Evolutionary conservation across 2,329 filamentous ascomycete genomes (phyloP).

Genomic region (Aspergillus spinulosporus): DNA sequence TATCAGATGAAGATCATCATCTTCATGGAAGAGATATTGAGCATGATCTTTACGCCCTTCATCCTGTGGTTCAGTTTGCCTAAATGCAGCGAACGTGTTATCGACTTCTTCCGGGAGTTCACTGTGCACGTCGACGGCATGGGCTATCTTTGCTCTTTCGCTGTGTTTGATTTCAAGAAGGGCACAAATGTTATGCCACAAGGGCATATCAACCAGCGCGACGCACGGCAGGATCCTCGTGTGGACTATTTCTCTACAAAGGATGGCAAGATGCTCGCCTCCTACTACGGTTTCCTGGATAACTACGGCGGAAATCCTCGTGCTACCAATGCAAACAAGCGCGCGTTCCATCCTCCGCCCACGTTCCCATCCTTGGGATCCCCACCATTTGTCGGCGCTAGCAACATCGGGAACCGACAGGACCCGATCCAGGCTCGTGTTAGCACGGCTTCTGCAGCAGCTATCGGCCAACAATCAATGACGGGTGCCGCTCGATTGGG

Average conservation of each 20-base stretch:
- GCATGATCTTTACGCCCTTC: slow-evolving; percentile 88
- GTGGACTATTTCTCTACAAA: slow-evolving; percentile 94
- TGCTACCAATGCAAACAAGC: slow-evolving; percentile 54
- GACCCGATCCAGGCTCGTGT: slow-evolving; percentile 26
- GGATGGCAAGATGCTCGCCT: slow-evolving; percentile 97
- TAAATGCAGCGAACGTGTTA: slow-evolving; percentile 84
- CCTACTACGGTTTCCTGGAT: slow-evolving; percentile 91
- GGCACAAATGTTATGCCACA: slow-evolving; percentile 60
- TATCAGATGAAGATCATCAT: slow-evolving; percentile 93
- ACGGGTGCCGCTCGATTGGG: slow-evolving; percentile 30
- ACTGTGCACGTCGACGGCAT: slow-evolving; percentile 95
- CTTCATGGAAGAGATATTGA: slow-evolving; percentile 87
- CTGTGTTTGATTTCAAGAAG: slow-evolving; percentile 95
- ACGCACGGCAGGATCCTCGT: slow-evolving; percentile 62
- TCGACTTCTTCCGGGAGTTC: slow-evolving; percentile 98
- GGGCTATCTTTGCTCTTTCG: slow-evolving; percentile 95
- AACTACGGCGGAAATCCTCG: slow-evolving; percentile 80
- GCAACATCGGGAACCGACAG: slow-evolving; percentile 44
- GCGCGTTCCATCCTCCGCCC: slow-evolving; percentile 72
- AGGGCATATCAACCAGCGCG: slow-evolving; percentile 35
- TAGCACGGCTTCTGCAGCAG: slow-evolving; percentile 18
- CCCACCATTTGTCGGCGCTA: slow-evolving; percentile 51
- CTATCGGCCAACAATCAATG: slow-evolving; percentile 30
- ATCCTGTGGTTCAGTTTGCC: slow-evolving; percentile 84
- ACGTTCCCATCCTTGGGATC: slow-evolving; percentile 71